Conservation (phyloP, 306 rosid genomes). For the Prunus fruticosa region DNA sequence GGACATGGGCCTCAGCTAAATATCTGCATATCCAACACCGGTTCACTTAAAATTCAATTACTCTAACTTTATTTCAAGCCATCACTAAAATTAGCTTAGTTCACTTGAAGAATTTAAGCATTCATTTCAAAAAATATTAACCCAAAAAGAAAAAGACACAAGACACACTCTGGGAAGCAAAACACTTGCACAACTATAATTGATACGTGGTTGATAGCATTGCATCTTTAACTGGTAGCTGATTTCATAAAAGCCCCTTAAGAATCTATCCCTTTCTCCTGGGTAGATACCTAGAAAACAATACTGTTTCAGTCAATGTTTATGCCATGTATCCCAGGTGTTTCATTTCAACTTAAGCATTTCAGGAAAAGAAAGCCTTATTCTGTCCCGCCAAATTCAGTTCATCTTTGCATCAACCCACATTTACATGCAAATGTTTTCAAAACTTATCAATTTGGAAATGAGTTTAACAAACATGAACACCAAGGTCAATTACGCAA, state of each 20-base stretch:
- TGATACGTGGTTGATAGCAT: not conserved
- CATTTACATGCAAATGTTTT: not conserved
- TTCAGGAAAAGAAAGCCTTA: not conserved
- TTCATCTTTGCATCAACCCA: not conserved
- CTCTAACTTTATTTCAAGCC: not conserved
- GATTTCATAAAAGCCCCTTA: not conserved
- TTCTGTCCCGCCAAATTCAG: not conserved
- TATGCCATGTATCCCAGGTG: not conserved
- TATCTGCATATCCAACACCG: constrained; percentile 48
- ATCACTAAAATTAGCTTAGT: not conserved
- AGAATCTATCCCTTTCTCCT: not conserved
- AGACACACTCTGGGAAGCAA: not conserved
- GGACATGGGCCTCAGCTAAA: constrained; percentile 96
- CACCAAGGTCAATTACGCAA: not conserved
- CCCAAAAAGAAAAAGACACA: not conserved
- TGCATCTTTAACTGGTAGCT: not conserved
- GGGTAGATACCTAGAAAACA: not conserved
- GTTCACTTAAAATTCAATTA: not conserved
- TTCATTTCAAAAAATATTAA: not conserved
- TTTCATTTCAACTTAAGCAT: not conserved
- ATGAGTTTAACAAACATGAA: not conserved
- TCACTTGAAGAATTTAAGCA: not conserved
- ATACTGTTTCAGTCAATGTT: not conserved
- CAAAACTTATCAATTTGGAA: not conserved
- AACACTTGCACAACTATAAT: not conserved